Percentiles rank a stretch among this genome's conserved stretches.
Evolutionary conservation across 2,329 filamentous ascomycete species (phyloP).

Genomic region (Pyricularia pennisetigena): DNA sequence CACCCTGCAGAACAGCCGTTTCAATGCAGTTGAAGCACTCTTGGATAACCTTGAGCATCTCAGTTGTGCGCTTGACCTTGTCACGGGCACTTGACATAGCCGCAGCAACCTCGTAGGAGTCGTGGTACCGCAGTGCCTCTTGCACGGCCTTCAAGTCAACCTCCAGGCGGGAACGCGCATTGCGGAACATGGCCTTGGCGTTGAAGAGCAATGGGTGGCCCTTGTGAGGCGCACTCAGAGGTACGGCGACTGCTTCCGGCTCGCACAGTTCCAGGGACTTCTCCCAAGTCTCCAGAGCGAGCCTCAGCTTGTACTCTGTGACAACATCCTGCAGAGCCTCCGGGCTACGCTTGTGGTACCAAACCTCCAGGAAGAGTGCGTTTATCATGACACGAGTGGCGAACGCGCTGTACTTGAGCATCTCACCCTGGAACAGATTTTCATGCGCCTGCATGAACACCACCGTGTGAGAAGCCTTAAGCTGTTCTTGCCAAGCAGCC

Average conservation of each 20-base stretch:
- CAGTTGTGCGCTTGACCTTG: constrained; percentile 85
- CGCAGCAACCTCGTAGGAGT: constrained; percentile 91
- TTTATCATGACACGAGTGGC: constrained; percentile 98
- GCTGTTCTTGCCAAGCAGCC: constrained; percentile 70
- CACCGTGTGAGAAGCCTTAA: constrained; percentile 60
- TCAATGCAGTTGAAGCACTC: constrained; percentile 98
- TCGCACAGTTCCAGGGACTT: constrained; percentile 90
- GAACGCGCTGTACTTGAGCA: constrained; percentile 87
- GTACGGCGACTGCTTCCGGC: constrained; percentile 78
- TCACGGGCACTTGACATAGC: constrained; percentile 93
- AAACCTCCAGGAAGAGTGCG: constrained; percentile 93
- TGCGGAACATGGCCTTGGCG: constrained; percentile 92
- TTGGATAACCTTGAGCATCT: constrained; percentile 98
- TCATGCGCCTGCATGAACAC: constrained; percentile 93
- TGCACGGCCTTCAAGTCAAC: constrained; percentile 94
- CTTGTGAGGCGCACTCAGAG: constrained; percentile 88
- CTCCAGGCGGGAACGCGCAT: constrained; percentile 82
- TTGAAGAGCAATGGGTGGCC: constrained; percentile 97
- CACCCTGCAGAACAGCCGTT: constrained; percentile 85
- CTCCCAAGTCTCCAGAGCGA: constrained; percentile 98
- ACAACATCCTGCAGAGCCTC: constrained; percentile 95
- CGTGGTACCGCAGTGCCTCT: constrained; percentile 92
- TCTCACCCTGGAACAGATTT: constrained; percentile 89
- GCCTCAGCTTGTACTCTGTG: constrained; percentile 92
- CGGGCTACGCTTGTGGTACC: constrained; percentile 98